These are phyloP conservation scores for Dysphania ambrosioides DNA, from an alignment of 148 eudicot genomes.

Conservation along the genomic window DNA sequence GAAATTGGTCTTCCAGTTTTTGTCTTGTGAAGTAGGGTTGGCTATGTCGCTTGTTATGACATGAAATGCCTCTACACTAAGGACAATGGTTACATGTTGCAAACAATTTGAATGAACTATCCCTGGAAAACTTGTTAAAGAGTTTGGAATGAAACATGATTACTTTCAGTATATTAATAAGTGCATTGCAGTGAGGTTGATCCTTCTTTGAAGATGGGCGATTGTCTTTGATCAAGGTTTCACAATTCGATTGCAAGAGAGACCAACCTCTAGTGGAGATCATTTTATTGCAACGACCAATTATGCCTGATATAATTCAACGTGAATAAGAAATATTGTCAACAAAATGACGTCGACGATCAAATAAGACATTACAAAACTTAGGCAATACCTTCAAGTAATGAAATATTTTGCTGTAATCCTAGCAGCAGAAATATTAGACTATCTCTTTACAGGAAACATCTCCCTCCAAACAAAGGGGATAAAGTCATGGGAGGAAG, in stretches of 20 bases:
- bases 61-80: background rate
- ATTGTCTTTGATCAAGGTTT: background rate
- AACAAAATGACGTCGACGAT: background rate
- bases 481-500: background rate
- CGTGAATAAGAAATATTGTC: background rate
- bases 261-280: background rate
- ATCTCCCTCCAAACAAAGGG: background rate
- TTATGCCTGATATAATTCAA: background rate
- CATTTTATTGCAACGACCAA: background rate
- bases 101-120: too few relatives aligned
- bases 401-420: background rate
- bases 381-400: background rate
- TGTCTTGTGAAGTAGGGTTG: background rate
- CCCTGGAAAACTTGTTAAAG: background rate
- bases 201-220: background rate
- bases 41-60: background rate
- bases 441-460: background rate
- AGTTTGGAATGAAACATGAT: background rate
- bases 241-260: background rate
- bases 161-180: background rate
- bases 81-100: background rate
- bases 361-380: background rate
- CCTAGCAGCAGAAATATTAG: background rate
- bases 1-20: conserved; percentile 2
- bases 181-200: background rate